Evolutionary conservation across 768 basidiomycete genomes (phyloP).

Genomic region (Sutorius australiensis): DNA sequence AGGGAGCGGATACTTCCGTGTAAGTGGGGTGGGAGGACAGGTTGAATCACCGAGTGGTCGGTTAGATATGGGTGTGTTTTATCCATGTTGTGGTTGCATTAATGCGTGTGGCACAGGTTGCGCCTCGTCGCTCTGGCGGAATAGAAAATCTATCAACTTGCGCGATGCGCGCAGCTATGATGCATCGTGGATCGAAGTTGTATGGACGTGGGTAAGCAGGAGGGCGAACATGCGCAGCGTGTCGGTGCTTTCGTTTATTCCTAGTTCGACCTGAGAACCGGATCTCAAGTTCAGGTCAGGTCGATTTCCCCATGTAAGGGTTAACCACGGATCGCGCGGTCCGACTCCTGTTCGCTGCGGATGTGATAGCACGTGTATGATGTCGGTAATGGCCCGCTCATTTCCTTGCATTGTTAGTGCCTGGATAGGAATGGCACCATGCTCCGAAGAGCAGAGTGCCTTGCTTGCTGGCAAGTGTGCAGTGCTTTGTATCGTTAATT

Average conservation of each 20-base stretch:
- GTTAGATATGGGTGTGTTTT: slow-evolving; percentile 62
- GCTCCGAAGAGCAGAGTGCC: background rate
- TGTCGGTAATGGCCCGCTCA: background rate
- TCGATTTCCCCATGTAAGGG: slow-evolving; percentile 35
- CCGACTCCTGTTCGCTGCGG: slow-evolving; percentile 78
- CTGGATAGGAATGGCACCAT: background rate
- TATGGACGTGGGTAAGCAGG: slow-evolving; percentile 46
- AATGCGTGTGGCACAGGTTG: background rate
- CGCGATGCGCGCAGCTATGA: slow-evolving; percentile 48
- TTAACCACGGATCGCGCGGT: slow-evolving; percentile 66
- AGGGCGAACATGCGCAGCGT: background rate
- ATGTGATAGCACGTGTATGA: slow-evolving; percentile 50
- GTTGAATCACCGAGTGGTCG: slow-evolving; percentile 40
- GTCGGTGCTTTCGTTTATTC: background rate
- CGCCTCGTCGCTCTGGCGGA: slow-evolving; percentile 65
- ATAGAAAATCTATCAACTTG: slow-evolving; percentile 63
- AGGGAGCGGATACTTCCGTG: slow-evolving; percentile 37
- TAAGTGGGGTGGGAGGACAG: slow-evolving; percentile 60
- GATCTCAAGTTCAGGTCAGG: background rate
- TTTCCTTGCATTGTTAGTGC: background rate
- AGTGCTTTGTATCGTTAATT: background rate
- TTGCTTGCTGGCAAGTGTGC: background rate
- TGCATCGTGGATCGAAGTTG: slow-evolving; percentile 28
- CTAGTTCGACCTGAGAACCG: slow-evolving; percentile 26
- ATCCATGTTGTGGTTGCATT: slow-evolving; percentile 1